Evolutionary conservation across 371 early-diverging fungal species (phyloP), one percentile per base, ranked within the genome.

Genomic region (Saksenaea oblongispora): DNA sequence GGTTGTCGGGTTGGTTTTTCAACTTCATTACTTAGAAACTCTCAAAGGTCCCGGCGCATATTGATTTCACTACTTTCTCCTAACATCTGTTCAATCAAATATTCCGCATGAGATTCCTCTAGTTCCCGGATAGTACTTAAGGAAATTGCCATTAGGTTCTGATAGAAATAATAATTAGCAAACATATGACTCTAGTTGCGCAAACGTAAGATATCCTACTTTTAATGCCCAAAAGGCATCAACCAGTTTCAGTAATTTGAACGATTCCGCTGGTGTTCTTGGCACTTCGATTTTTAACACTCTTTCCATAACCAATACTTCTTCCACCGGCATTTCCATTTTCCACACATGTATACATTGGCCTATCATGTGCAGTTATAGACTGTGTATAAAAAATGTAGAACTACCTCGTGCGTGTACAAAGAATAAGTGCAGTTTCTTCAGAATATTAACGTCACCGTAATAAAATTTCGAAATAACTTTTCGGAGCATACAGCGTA

Each of bases 341-440:
- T 47, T 47, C 47, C 47, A 47, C 7, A 47, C 47, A 47, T 47
- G 47, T 3, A 18, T 47, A 22, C 2, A 47, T 10, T 2, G 5
- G 10, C 47, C 47, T 47, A 47, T 22, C n/a, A 47, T 47, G 18
- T 47, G 10, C 4, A 8, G 24, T 47, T 2, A 47, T n/a, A 18
- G 47, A 47, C 47, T 47, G 47, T 22, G 18, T 1, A 47, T 47
- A 47, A 47, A 4, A 47, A 47, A 3, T 1, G 10, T 22, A 18
- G n/a, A 47, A 47, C 22, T 47, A 47, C 47, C 47, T 47, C 47
- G 47, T 0, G 47, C 17, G 22, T 47, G 47, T 7, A 18, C 47
- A 47, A 26, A 47, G 10, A 47, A 47, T 47, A 47, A 8, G n/a
- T 47, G 47, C 18, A 47, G 47, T 47, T 47, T 47, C 47, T 47